Conservation (phyloP, 352 stramenopile genomes). For the Phytophthora pistaciae region DNA sequence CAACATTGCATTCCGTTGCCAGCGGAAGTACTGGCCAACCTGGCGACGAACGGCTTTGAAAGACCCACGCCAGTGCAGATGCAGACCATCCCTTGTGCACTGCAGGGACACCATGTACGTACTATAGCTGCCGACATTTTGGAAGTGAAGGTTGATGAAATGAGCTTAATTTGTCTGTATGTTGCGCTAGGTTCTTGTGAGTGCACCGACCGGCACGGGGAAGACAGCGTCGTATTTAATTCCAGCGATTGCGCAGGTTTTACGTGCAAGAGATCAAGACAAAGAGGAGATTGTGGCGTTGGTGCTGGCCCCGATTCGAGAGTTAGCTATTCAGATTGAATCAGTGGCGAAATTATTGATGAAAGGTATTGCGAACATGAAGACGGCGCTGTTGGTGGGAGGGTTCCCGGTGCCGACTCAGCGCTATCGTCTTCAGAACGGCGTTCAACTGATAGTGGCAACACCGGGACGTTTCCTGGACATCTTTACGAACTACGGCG, state of each 20-base stretch:
- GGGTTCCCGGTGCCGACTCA: constrained; percentile 73
- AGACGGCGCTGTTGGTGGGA: constrained; percentile 71
- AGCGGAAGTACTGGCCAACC: constrained; percentile 46
- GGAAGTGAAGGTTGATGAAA: too few relatives aligned
- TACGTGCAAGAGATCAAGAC: constrained; percentile 27
- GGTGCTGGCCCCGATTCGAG: constrained; percentile 71
- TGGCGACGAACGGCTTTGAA: constrained; percentile 43
- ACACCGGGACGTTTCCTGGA: constrained; percentile 75
- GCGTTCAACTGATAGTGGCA: constrained; percentile 72
- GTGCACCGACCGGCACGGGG: constrained; percentile 70
- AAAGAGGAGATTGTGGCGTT: constrained; percentile 41
- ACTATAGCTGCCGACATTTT: neutral
- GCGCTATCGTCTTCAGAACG: constrained; percentile 63
- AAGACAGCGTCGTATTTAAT: constrained; percentile 80
- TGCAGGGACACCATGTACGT: constrained; percentile 54
- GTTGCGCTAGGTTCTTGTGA: constrained; percentile 54
- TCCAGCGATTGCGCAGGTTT: constrained; percentile 56
- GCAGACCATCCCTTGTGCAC: constrained; percentile 67
- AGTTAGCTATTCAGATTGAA: constrained; percentile 84
- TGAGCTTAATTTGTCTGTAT: neutral
- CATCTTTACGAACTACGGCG: constrained; percentile 49
- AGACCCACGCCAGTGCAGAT: constrained; percentile 79
- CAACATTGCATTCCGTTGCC: constrained; percentile 36
- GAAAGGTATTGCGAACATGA: constrained; percentile 64
- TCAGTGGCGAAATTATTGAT: constrained; percentile 64